Percentiles rank a stretch among this genome's conserved stretches.
These are phyloP conservation scores for Phlebopus sp. DNA, from an alignment of 1,284 basidiomycete genomes.

Conservation along the genomic window DNA sequence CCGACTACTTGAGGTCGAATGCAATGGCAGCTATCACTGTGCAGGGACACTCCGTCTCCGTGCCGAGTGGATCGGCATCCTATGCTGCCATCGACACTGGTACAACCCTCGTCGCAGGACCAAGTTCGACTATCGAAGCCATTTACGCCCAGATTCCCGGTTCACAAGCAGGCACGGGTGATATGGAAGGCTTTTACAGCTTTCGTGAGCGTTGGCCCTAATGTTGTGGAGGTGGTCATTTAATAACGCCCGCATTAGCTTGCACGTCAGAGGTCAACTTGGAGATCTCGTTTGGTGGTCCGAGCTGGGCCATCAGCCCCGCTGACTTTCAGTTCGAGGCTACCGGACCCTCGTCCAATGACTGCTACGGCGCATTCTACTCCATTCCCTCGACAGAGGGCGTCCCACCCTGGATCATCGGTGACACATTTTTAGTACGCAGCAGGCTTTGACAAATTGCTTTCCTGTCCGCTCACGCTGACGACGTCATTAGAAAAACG, in stretches of 20 bases:
- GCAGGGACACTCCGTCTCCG: conserved; percentile 36
- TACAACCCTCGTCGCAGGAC: conserved; percentile 51
- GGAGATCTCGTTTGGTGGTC: conserved; percentile 56
- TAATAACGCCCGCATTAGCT: conserved; percentile 26
- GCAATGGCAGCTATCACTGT: conserved; percentile 40
- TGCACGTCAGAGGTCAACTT: conserved; percentile 36
- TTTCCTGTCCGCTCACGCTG: too few species aligned
- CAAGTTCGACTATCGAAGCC: conserved; percentile 38
- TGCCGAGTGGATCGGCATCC: conserved; percentile 34
- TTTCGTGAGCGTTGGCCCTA: conserved; percentile 39
- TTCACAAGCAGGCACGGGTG: conserved; percentile 34
- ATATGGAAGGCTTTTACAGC: conserved; percentile 42
- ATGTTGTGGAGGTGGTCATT: background rate
- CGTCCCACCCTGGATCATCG: conserved; percentile 26
- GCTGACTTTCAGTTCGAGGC: conserved; percentile 24
- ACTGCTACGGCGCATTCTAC: conserved; percentile 30
- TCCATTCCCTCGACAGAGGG: conserved; percentile 12
- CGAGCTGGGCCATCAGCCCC: conserved; percentile 23
- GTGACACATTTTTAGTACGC: conserved; percentile 28
- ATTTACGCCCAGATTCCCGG: conserved; percentile 46
- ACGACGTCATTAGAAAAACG: conserved; percentile 35
- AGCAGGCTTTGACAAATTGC: background rate
- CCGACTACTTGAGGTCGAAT: background rate
- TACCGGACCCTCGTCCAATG: conserved; percentile 1
- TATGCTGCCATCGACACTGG: conserved; percentile 54